These are phyloP conservation scores for Persicaria tinctoria DNA, from an alignment of 148 eudicot genomes.

Conservation along the genomic window DNA sequence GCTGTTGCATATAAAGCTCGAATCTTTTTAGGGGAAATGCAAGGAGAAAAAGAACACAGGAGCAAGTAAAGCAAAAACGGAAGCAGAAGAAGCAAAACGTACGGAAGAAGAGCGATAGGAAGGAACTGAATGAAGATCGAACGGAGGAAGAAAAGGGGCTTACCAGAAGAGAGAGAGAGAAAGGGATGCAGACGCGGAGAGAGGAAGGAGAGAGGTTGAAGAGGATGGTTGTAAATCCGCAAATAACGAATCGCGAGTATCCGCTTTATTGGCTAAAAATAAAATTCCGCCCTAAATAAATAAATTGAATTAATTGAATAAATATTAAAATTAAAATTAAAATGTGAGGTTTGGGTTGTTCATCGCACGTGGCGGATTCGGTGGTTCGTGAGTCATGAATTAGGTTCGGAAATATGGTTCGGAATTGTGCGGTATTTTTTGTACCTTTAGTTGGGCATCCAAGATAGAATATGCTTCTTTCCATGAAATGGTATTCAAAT, in stretches of 20 bases:
- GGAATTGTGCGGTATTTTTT: not conserved
- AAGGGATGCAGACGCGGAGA: conserved; percentile 3
- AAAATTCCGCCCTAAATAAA: not conserved
- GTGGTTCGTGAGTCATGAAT: not conserved
- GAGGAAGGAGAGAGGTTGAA: not conserved
- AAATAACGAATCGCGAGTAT: conserved; percentile 5
- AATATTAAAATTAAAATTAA: not conserved
- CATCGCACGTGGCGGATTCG: not conserved
- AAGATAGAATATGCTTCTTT: not conserved
- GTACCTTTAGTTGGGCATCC: not conserved
- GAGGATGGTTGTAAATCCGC: conserved; percentile 6
- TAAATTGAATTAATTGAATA: not conserved
- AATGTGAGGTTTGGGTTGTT: not conserved
- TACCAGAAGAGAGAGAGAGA: conserved; percentile 14
- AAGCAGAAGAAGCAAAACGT: not conserved
- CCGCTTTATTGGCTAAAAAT: not conserved
- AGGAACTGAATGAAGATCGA: not conserved
- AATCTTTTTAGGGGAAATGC: not conserved
- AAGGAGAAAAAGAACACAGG: not conserved
- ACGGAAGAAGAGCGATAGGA: not conserved
- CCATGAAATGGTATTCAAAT: not conserved
- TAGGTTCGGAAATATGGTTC: not conserved
- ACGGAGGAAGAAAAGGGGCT: conserved; percentile 7
- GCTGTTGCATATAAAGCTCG: not conserved
- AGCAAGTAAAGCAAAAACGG: not conserved